Evolutionary conservation across 495 filamentous ascomycete species (phyloP).

Genomic region (Melanomma pulvis-pyrius): DNA sequence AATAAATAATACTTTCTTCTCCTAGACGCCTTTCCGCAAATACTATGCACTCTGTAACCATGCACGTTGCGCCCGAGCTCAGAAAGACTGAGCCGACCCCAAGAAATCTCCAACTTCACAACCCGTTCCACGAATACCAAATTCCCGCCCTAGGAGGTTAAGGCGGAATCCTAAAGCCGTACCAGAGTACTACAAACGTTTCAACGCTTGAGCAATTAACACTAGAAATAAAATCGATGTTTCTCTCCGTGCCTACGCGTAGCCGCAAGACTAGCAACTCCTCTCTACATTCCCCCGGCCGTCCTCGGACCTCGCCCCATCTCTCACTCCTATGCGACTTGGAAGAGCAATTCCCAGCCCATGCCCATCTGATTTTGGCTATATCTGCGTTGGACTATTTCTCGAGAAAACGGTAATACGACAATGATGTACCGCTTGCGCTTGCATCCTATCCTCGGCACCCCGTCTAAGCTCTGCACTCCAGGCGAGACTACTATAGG

Average conservation of each 20-base stretch:
- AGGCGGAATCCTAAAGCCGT: neutral
- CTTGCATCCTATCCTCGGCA: constrained; percentile 7
- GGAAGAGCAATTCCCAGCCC: neutral
- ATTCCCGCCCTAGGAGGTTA: no score
- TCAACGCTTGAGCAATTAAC: neutral
- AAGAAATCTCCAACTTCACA: neutral
- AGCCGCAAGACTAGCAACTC: constrained; percentile 3
- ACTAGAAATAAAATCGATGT: neutral
- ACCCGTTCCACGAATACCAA: no score
- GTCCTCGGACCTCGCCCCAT: neutral
- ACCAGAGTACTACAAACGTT: neutral
- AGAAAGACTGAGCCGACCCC: neutral
- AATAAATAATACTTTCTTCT: no score
- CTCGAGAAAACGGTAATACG: neutral
- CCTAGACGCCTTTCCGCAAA: neutral
- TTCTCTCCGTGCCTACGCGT: neutral
- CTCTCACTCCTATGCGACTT: neutral
- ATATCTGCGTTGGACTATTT: constrained; percentile 6
- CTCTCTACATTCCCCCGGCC: constrained; percentile 7
- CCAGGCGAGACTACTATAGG: constrained; percentile 13
- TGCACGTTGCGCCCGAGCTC: neutral
- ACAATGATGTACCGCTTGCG: neutral
- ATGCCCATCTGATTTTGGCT: constrained; percentile 22
- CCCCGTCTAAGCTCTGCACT: constrained; percentile 1
- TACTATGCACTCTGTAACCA: neutral